phyloP scores from a whole-genome alignment of 441 rosid genomes.

The Syzygium malaccense region DNA sequence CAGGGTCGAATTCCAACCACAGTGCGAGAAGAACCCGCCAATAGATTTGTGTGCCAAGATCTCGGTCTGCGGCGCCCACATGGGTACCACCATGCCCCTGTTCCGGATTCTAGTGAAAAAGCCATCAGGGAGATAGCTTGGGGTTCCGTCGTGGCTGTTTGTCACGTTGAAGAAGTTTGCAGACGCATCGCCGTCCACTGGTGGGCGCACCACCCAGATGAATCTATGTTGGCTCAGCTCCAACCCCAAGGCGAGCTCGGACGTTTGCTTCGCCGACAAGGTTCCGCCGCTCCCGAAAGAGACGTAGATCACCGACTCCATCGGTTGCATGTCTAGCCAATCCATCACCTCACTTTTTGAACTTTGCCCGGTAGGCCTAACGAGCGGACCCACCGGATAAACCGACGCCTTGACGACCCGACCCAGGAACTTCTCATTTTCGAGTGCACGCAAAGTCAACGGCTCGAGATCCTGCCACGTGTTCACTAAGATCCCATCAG shows the following conservation, averaged over 20 bases:
- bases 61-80: not conserved
- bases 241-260: constrained; percentile 37
- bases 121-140: not conserved
- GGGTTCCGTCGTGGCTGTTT: not conserved
- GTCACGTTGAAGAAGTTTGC: not conserved
- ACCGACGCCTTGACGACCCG: not conserved
- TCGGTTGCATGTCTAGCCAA: constrained; percentile 24
- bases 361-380: not conserved
- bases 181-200: not conserved
- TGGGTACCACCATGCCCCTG: not conserved
- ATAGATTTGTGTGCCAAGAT: not conserved
- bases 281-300: constrained; percentile 46
- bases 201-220: constrained; percentile 37
- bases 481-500: not conserved
- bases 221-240: constrained; percentile 27
- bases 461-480: not conserved
- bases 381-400: not conserved
- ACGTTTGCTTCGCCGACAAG: constrained; percentile 23
- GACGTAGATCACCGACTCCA: constrained; percentile 28
- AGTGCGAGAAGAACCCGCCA: not conserved
- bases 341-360: not conserved
- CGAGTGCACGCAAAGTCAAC: not conserved
- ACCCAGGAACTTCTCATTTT: not conserved
- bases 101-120: not conserved
- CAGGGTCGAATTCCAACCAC: not conserved